A percentile compares a stretch with the other conserved stretches of the same genome.
Evolutionary conservation across 2,329 filamentous ascomycete genomes (phyloP).

Genomic region (Penicillium capsulatum): DNA sequence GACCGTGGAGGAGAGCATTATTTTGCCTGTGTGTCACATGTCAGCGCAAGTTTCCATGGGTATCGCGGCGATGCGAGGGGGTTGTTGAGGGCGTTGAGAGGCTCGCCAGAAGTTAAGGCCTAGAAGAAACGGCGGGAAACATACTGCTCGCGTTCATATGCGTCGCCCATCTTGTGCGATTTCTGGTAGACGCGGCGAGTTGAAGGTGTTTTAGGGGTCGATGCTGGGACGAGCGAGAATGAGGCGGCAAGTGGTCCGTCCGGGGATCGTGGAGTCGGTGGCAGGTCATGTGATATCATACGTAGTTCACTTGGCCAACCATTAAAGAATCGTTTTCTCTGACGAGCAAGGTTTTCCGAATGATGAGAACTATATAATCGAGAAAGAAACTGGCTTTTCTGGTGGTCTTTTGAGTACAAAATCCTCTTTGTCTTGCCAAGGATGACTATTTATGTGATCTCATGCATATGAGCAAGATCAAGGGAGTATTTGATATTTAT

Average conservation of each 20-base stretch:
- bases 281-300: conserved; percentile 9
- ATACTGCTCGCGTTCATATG: conserved; percentile 70
- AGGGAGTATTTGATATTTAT: too few species aligned
- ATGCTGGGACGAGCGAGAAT: conserved; percentile 1
- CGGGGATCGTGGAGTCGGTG: conserved; percentile 6
- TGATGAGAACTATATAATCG: too few species aligned
- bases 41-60: conserved; percentile 2
- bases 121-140: conserved; percentile 6
- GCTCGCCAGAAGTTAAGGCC: neutral
- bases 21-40: conserved; percentile 61
- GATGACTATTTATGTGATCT: neutral
- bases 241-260: conserved; percentile 10
- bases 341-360: too few species aligned
- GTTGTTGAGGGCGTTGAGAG: neutral
- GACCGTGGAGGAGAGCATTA: conserved; percentile 86
- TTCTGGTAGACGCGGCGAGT: neutral
- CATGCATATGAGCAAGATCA: too few species aligned
- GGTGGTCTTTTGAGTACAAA: too few species aligned
- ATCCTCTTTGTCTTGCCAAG: too few species aligned
- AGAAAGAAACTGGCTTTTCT: too few species aligned
- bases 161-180: conserved; percentile 59
- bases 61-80: neutral
- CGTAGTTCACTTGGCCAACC: too few species aligned
- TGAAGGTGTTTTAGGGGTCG: neutral
- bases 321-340: too few species aligned